Evolutionary conservation across 2,329 filamentous ascomycete genomes (phyloP), one percentile per base, ranked within the genome.

Genomic region (Ceratocystis cubensis): DNA sequence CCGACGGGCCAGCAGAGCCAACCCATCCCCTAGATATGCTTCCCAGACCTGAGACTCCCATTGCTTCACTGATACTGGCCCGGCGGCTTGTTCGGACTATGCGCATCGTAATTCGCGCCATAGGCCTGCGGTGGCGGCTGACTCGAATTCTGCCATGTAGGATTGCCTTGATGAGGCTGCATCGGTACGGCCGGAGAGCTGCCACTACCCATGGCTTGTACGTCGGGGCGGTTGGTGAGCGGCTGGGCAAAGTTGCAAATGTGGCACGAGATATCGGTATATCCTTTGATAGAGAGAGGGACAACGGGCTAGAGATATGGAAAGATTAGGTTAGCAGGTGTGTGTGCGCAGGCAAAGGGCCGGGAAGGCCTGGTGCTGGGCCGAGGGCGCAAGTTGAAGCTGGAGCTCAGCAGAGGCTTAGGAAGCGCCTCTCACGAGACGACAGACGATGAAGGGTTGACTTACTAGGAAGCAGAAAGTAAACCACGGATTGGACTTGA

Each of bases 231-330:
- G 71, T 81, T 78, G 70, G 82, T 78, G 65, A 87, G 79, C 8
- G 84, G 84, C 74, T 92, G 87, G 69, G 84, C 81, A 74, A 90
- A 91, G 73, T 87, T 84, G 81, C 88, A 93, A 74, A 91, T 85
- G 72, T 84, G 81, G 78, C 88, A 93, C 68, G 80, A 78, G 66
- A 93, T 81, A 72, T 91, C 88, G 71, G 86, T 79, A 75, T 87
- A 86, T 65, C 84, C 84, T 67, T 83, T 80, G 70, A 86, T 78
- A 59, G 83, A 86, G 72, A 91, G 86, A 0, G 88, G 88, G 30
- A 92, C 79, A 59, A 92, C 75, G 62, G 88, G 88, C 82, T 87
- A 68, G 3, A 15, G 62, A 15, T 22, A 48, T 69, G 37, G 25
- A 62, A 41, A 61, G 30, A 62, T 22, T 17, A 33, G 15, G 66